Percentiles rank a stretch among this genome's conserved stretches.
Evolutionary conservation across 805 yeast species (phyloP).

Genomic region (Blastobotrys chiropterorum): DNA sequence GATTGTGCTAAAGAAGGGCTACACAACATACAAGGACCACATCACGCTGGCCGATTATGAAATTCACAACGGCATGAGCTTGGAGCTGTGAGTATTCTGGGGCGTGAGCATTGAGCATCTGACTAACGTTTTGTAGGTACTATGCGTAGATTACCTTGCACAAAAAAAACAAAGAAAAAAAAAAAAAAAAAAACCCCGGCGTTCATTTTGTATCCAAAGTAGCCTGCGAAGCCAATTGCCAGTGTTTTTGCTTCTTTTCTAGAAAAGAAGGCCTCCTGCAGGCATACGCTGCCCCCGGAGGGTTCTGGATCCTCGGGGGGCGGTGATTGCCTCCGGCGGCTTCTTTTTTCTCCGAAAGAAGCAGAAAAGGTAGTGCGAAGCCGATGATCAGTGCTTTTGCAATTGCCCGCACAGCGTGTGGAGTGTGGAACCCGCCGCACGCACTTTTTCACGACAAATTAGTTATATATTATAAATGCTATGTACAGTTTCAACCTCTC

Average conservation of each 20-base stretch:
- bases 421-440: no score
- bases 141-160: conserved; percentile 6
- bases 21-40: conserved; percentile 79
- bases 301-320: no score
- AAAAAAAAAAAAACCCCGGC: no score
- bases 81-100: conserved; percentile 58
- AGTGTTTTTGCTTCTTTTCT: neutral
- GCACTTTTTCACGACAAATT: no score
- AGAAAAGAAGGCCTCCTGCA: no score
- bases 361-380: neutral
- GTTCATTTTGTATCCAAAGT: no score
- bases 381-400: no score
- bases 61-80: conserved; percentile 78
- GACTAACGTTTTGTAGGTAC: conserved; percentile 7
- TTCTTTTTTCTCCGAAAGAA: neutral
- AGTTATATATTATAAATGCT: neutral
- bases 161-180: no score
- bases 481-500: conserved; percentile 15
- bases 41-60: conserved; percentile 92
- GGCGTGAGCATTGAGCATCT: neutral
- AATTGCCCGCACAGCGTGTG: no score
- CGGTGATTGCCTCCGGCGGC: neutral
- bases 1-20: conserved; percentile 70
- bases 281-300: no score
- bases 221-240: no score